Percentiles rank a stretch among this genome's conserved stretches.
phyloP scores from a whole-genome alignment of 352 stramenopile genomes.

The Globisporangium camurandrum region DNA sequence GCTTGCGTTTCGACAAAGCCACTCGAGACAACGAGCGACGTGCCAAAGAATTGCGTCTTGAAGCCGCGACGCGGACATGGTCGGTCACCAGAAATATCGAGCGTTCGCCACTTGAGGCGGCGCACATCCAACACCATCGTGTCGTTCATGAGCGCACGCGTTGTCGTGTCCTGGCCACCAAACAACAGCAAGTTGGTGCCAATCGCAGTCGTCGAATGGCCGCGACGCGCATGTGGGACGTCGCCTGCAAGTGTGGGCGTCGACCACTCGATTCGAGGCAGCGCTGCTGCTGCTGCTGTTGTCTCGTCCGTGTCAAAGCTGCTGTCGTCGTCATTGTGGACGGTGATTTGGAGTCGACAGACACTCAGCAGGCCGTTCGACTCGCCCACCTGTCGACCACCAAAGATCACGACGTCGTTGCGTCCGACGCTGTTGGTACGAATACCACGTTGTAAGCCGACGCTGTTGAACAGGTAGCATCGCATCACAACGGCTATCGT shows the following conservation, averaged over 20 bases:
- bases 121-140: constrained; percentile 34
- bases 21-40: constrained; percentile 61
- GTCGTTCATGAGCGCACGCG: constrained; percentile 40
- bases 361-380: constrained; percentile 56
- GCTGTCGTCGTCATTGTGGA: not conserved
- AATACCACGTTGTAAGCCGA: too few relatives aligned
- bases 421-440: constrained; percentile 28
- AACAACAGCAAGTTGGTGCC: constrained; percentile 56
- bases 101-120: constrained; percentile 21
- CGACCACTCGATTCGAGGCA: constrained; percentile 27
- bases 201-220: constrained; percentile 52
- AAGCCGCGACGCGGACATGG: constrained; percentile 63
- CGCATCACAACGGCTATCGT: not conserved
- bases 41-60: constrained; percentile 77
- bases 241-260: constrained; percentile 23
- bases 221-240: constrained; percentile 34
- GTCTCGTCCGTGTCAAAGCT: too few relatives aligned
- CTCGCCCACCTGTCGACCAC: constrained; percentile 53
- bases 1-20: constrained; percentile 42
- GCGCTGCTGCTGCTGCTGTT: constrained; percentile 2
- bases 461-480: too few relatives aligned
- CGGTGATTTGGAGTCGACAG: constrained; percentile 21
- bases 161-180: constrained; percentile 43
- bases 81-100: constrained; percentile 23
- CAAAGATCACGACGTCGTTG: constrained; percentile 49